phyloP scores from a whole-genome alignment of 108 stramenopile species.

The Skeletonema marinoi region DNA sequence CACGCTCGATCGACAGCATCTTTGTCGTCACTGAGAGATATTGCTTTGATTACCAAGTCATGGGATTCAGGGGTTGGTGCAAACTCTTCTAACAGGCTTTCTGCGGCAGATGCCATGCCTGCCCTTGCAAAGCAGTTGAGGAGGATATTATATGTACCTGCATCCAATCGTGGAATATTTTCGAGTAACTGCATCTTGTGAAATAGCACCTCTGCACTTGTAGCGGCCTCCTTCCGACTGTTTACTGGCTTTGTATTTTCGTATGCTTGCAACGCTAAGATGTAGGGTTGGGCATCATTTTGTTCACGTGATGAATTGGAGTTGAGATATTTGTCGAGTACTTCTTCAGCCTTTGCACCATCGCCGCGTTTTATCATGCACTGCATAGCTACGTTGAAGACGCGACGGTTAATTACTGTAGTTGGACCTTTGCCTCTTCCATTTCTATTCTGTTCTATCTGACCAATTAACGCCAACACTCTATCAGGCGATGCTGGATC shows the following conservation, averaged over 20 bases:
- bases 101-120: conserved; percentile 51
- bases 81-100: conserved; percentile 67
- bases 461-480: conserved; percentile 23
- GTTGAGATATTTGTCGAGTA: conserved; percentile 19
- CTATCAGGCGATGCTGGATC: conserved; percentile 27
- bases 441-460: neutral
- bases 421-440: neutral
- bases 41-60: conserved; percentile 37
- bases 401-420: conserved; percentile 5
- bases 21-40: conserved; percentile 15
- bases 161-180: conserved; percentile 32
- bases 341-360: conserved; percentile 28
- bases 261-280: conserved; percentile 29
- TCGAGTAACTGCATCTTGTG: conserved; percentile 5
- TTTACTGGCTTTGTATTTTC: conserved; percentile 9
- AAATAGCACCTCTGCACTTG: conserved; percentile 27
- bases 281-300: conserved; percentile 24
- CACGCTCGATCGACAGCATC: conserved; percentile 31
- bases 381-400: conserved; percentile 30
- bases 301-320: conserved; percentile 2
- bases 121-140: conserved; percentile 78
- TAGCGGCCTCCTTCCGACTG: conserved; percentile 13
- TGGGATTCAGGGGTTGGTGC: conserved; percentile 21
- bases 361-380: conserved; percentile 38
- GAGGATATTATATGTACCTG: conserved; percentile 78